Percentiles rank a stretch among this genome's conserved stretches.
Conservation (phyloP, 1,284 basidiomycete species). For the Inonotus obliquus region DNA sequence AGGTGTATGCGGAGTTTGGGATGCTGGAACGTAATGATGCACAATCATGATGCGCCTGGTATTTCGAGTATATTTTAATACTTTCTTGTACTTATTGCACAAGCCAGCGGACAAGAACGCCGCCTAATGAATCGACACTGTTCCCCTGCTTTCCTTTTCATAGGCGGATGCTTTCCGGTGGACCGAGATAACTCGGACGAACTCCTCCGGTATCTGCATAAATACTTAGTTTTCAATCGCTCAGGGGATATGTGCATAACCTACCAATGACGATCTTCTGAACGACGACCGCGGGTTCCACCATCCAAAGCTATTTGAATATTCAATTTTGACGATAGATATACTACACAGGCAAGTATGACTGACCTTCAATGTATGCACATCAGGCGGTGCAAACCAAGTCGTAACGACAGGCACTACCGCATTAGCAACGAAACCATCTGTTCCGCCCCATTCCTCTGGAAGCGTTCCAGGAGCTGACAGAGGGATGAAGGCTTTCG, state of each 20-base stretch:
- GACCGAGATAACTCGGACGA: slow-evolving; percentile 52
- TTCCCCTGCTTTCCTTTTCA: not conserved
- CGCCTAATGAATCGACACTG: not conserved
- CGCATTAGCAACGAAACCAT: slow-evolving; percentile 52
- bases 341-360: not conserved
- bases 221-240: not conserved
- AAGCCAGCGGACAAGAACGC: not conserved
- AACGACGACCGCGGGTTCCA: slow-evolving; percentile 56
- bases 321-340: no score
- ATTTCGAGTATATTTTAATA: not conserved
- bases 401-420: slow-evolving; percentile 37
- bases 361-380: slow-evolving; percentile 52
- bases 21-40: not conserved
- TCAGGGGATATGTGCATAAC: not conserved
- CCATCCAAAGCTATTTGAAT: slow-evolving; percentile 50
- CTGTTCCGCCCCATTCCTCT: slow-evolving; percentile 40
- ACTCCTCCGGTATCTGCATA: slow-evolving; percentile 41
- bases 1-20: slow-evolving; percentile 14
- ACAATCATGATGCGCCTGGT: not conserved
- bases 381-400: slow-evolving; percentile 36
- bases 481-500: slow-evolving; percentile 47
- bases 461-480: slow-evolving; percentile 46
- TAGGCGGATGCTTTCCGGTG: slow-evolving; percentile 49
- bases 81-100: not conserved
- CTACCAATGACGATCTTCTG: slow-evolving; percentile 54